phyloP scores from a whole-genome alignment of 2,329 filamentous ascomycete species.

The Didymellaceae sp. region DNA sequence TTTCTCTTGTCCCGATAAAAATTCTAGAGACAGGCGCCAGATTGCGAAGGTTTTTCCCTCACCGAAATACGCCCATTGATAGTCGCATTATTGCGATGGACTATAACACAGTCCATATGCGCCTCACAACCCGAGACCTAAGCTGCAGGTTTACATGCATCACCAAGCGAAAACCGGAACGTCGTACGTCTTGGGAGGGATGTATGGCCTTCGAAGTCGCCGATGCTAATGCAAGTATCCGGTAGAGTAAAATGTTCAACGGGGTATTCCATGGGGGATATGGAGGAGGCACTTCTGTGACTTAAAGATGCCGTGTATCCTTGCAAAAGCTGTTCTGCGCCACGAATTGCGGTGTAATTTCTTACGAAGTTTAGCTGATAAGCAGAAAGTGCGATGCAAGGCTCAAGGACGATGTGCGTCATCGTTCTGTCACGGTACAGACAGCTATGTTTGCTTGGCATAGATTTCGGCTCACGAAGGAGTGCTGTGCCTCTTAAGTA shows the following conservation, averaged over 20 bases:
- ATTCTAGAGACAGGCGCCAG: no score
- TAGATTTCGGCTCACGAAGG: not conserved
- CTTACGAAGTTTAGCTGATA: no score
- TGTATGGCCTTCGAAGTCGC: not conserved
- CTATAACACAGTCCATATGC: conserved; percentile 14
- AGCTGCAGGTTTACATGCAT: not conserved
- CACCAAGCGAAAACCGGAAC: not conserved
- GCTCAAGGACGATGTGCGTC: no score
- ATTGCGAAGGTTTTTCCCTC: no score
- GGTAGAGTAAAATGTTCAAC: not conserved
- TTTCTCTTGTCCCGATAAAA: no score
- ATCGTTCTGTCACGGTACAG: conserved; percentile 1
- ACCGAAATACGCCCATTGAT: no score
- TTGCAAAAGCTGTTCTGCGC: no score
- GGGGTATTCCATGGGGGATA: no score
- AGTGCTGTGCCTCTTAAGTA: not conserved
- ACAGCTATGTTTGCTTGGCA: conserved; percentile 8
- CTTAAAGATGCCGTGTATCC: no score
- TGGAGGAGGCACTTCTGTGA: no score
- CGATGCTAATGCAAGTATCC: not conserved
- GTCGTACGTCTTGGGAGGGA: not conserved
- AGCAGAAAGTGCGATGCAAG: no score
- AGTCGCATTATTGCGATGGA: not conserved
- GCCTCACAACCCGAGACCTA: not conserved
- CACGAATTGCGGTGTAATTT: no score